Evolutionary conservation across 352 stramenopile genomes (phyloP).

Genomic region (Globisporangium radiosum): DNA sequence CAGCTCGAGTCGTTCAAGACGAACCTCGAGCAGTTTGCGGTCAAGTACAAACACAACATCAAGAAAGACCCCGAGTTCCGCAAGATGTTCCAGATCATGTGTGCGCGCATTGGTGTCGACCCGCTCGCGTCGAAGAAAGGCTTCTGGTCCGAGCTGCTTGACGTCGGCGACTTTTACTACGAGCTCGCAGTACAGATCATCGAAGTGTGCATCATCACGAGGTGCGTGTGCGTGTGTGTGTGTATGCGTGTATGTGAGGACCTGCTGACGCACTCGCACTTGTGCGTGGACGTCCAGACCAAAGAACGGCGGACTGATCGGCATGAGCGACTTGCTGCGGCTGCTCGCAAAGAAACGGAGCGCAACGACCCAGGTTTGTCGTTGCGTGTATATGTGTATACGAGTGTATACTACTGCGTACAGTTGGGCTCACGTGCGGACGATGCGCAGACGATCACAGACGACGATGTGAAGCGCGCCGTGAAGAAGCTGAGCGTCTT

Average conservation of each 20-base stretch:
- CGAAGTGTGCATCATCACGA: constrained; percentile 94
- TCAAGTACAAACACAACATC: constrained; percentile 94
- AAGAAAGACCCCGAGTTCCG: constrained; percentile 93
- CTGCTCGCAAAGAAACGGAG: constrained; percentile 67
- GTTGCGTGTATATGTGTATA: background rate
- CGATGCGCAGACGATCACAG: constrained; percentile 53
- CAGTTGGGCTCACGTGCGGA: too few relatives aligned
- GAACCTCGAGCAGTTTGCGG: constrained; percentile 90
- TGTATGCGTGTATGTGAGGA: too few relatives aligned
- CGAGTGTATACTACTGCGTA: too few relatives aligned
- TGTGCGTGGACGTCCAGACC: constrained; percentile 20
- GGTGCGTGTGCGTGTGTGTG: constrained; percentile 18
- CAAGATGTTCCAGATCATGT: constrained; percentile 95
- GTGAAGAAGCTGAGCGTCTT: constrained; percentile 94
- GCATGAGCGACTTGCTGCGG: constrained; percentile 72
- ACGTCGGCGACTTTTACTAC: constrained; percentile 99
- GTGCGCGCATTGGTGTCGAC: constrained; percentile 94
- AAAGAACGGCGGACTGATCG: constrained; percentile 81
- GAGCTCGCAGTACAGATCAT: constrained; percentile 99
- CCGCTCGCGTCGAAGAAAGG: constrained; percentile 96
- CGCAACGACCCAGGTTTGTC: constrained; percentile 39
- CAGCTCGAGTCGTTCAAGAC: constrained; percentile 88
- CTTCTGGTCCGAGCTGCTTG: constrained; percentile 96
- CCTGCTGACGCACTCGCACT: too few relatives aligned
- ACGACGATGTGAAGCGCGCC: constrained; percentile 92